Evolutionary conservation across 2,329 filamentous ascomycete genomes (phyloP), one percentile per base, ranked within the genome.

Genomic region (Calycina herbarum): DNA sequence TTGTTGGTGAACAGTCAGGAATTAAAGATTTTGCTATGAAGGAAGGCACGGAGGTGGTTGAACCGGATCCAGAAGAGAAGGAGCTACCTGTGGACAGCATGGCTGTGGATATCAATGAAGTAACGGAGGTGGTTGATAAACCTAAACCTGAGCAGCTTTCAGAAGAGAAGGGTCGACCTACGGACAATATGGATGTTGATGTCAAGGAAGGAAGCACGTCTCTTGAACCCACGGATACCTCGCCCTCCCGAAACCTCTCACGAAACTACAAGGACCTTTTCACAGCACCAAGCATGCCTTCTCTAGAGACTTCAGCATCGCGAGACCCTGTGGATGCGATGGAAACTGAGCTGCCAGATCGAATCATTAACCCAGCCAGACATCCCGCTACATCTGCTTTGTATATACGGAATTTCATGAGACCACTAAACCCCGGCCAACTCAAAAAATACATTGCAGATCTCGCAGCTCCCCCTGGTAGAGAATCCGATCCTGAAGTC

Each of bases 391-490:
- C 93, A 2, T 79, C 86, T 38, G 89, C 92, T 17, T 81, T 98
- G 58, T 98, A 97, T 79, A 95, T 98, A 72, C 89, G 89, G 76
- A 90, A 97, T 73, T 86, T 98, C 63, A 94, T 96, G 87, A 89
- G 94, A 58, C 94, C 95, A 10, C 82, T 98, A 27, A 90, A 92
- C 66, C 85, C 87, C 0, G 80, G 82, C 31, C 81, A 82, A 20
- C 84, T 98, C 0, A 86, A 86, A 72, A 82, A 85, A 1, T 88
- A 97, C 74, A 82, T 98, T 4, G 76, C 85, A 56, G 80, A 84
- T 6, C 84, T 97, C 51, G 92, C 92, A 1, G 82, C 87, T 2
- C 82, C 88, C 0, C 81, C 85, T 0, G 80, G 79, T 31, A 76
- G 80, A 24, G 77, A 82, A 2, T 77, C 82, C 1, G 81, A 88